Percentiles rank a stretch among this genome's conserved stretches.
These are phyloP conservation scores for Solanum pimpinellifolium DNA, from an alignment of 257 asterid genomes.

Conservation along the genomic window DNA sequence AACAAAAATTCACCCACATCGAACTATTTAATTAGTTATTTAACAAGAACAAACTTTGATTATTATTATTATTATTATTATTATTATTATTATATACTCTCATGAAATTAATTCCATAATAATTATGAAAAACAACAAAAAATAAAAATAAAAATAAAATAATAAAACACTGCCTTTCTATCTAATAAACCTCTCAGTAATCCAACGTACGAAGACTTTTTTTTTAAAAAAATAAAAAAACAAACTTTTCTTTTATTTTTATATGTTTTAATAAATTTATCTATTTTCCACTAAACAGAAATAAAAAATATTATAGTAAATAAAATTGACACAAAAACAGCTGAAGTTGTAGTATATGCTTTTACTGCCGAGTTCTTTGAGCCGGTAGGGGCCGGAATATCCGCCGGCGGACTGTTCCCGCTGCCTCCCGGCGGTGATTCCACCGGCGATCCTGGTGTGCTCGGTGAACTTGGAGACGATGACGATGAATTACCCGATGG, in stretches of 20 bases:
- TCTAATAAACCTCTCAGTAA: neutral
- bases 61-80: neutral
- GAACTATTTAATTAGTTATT: too few relatives aligned
- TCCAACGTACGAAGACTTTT: neutral
- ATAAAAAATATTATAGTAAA: neutral
- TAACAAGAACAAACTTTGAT: neutral
- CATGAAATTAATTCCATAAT: neutral
- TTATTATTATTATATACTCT: neutral
- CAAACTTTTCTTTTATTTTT: neutral
- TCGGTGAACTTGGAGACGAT: neutral
- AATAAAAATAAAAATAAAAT: neutral
- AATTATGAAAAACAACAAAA: neutral
- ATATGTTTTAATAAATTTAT: neutral
- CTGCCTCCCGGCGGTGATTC: neutral
- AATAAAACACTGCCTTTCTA: neutral
- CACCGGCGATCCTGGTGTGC: neutral
- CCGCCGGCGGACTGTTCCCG: neutral
- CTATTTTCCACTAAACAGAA: neutral
- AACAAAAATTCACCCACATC: neutral
- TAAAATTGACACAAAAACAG: neutral
- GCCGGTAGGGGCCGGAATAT: neutral
- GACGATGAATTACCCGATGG: neutral
- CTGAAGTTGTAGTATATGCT: neutral
- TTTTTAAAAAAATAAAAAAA: too few relatives aligned
- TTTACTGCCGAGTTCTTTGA: neutral